These are phyloP conservation scores for Talaromyces wortmannii DNA, from an alignment of 495 filamentous ascomycete species.

Conservation along the genomic window DNA sequence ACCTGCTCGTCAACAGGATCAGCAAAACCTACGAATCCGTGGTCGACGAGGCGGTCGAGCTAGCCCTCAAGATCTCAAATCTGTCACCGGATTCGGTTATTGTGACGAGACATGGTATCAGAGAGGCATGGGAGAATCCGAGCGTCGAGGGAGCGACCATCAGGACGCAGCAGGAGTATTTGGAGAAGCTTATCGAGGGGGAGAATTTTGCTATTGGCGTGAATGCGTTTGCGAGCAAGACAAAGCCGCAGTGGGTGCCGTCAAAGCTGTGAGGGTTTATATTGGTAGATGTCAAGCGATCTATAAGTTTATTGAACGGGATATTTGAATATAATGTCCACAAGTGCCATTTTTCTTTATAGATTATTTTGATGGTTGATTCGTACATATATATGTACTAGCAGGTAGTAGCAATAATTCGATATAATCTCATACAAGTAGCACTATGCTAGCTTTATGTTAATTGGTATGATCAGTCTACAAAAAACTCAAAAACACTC, in stretches of 20 bases:
- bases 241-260: conserved; percentile 60
- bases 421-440: too few relatives aligned
- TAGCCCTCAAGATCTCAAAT: conserved; percentile 16
- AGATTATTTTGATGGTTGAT: too few relatives aligned
- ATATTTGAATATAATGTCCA: background rate
- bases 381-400: too few relatives aligned
- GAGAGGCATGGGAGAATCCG: conserved; percentile 56
- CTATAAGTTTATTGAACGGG: too few relatives aligned
- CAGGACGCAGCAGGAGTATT: conserved; percentile 45
- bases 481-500: conserved; percentile 21
- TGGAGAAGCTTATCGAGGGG: conserved; percentile 46
- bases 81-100: conserved; percentile 66
- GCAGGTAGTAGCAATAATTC: too few relatives aligned
- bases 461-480: background rate
- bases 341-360: too few relatives aligned
- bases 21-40: conserved; percentile 44
- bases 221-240: conserved; percentile 67
- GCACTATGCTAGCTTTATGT: too few relatives aligned
- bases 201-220: conserved; percentile 74
- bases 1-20: conserved; percentile 58
- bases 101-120: conserved; percentile 55
- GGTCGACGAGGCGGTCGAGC: conserved; percentile 18
- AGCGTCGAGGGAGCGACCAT: conserved; percentile 56
- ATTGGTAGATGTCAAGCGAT: too few relatives aligned
- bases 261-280: conserved; percentile 31